These are phyloP conservation scores for Helotiales sp. DNA, from an alignment of 2,329 filamentous ascomycete genomes.

Conservation along the genomic window DNA sequence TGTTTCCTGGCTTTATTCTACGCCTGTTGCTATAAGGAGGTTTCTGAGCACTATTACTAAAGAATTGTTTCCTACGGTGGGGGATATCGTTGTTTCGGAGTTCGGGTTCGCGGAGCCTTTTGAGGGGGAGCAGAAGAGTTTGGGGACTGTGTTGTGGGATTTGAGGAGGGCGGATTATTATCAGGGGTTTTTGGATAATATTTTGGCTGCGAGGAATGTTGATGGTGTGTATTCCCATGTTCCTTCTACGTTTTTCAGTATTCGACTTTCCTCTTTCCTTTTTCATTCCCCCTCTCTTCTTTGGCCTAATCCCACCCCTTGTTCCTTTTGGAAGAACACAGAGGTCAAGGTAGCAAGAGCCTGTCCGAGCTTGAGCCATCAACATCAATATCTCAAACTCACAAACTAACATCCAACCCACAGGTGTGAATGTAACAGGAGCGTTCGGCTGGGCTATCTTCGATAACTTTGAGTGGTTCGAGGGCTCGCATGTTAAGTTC, in stretches of 20 bases:
- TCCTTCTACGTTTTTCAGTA: too few species aligned
- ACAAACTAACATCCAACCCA: background rate
- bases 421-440: constrained; percentile 69
- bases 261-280: background rate
- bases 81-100: constrained; percentile 30
- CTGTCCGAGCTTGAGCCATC: too few species aligned
- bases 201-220: constrained; percentile 69
- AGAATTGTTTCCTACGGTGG: constrained; percentile 40
- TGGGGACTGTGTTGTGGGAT: constrained; percentile 63
- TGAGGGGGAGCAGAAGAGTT: constrained; percentile 23
- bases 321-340: background rate
- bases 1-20: constrained; percentile 42
- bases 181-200: constrained; percentile 69
- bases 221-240: constrained; percentile 36
- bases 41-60: constrained; percentile 44
- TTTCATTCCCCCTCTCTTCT: background rate
- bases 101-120: constrained; percentile 35
- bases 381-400: too few species aligned
- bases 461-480: constrained; percentile 55
- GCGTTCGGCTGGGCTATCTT: constrained; percentile 89
- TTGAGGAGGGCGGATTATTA: constrained; percentile 80
- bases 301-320: background rate
- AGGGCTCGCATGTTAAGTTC: constrained; percentile 25
- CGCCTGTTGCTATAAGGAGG: constrained; percentile 40
- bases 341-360: constrained; percentile 75